Base-by-base conservation (phyloP, 257 asterid species). In the Cordia subcordata region DNA sequence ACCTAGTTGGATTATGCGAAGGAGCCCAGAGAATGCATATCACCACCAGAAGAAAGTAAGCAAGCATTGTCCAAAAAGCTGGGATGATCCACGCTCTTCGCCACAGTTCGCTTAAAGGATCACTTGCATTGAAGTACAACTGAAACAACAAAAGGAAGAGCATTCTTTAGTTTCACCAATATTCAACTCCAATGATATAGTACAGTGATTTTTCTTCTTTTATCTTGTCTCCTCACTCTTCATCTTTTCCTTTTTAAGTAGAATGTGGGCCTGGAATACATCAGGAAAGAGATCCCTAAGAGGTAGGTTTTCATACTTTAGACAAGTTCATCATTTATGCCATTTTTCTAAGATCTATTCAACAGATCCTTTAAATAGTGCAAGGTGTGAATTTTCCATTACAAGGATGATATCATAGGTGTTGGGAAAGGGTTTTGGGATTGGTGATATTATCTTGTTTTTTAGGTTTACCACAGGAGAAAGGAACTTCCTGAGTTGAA, bases 81-180 rank as follows among this genome's bases (percentile, higher is more conserved):
- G 96, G 87, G 69, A 93, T 89, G 62, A 93, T 73, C 99, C 99
- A 93, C 11, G 99, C 88, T 77, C 88, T 80, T 81, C 84, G 83
- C 97, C 99, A 93, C 49, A 79, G 49, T 73, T 83, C 99, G 46
- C 97, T 83, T 57, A 79, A 76, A 35, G 96, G 99, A 65, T 88
- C 99, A 69, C 95, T 92, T 51, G 99, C 95, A 80, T 93, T 89
- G 67, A 88, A 86, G 75, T 93, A 93, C 69, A 89, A 68, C 99
- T 86, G 81, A 45, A 79, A 64, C 70, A 82, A 45, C 71, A 79
- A 67, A 57, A 27, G 35, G 35, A 27, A 20, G 12, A 55, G 17
- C 61, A n/a, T 55, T 64, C 22, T 9, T 13, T 42, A 27, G 6
- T 21, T 6, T 27, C 35, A 27, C 6, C 35, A 27, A n/a, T 27